Base-by-base conservation (phyloP, 768 basidiomycete species). In the Suillus discolor region DNA sequence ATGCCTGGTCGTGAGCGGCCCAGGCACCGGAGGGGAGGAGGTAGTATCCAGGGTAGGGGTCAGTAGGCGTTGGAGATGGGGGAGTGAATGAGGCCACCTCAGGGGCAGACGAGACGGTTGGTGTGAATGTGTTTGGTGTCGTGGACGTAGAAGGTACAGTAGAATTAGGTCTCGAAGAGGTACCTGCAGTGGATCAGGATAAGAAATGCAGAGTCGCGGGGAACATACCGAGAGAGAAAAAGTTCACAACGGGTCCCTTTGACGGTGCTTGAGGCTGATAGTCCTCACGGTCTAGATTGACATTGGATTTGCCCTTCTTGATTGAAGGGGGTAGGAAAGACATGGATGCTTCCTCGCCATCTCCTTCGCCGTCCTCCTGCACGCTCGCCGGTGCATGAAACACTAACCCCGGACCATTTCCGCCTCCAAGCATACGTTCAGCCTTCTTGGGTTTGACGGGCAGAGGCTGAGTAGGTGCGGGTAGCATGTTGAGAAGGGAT, bases 41-140 rank as follows among this genome's bases (percentile, higher is more conserved):
- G 70, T 95, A 94, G 79, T 95, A 96, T 7, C 94, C 94, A 1
- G 94, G 94, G 74, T 94, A 93, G 18, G 86, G 85, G 72, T 95
- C 94, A 9, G 81, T 81, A 4, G 86, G 84, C 7, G 88, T 89
- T 1, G 94, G 93, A 62, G 89, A 87, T 1, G 92, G 93, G 0
- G 89, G 86, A 49, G 84, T 80, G 68, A 89, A 93, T 53, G 85
- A 86, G 6, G 89, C 84, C 13, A 94, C 74, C 16, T 75, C 75
- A 6, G 93, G 93, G 0, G 93, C 93, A 28, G 93, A 86, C 25
- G 89, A 90, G 16, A 86, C 57, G 7, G 81, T 13, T 51, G 68
- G n/a, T 11, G 61, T 31, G 6, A 67, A 59, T 16, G 45, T 39
- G 5, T 69, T 61, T 2, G 68, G 57, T 8, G 57, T 62, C 11